Percentiles rank a stretch among this genome's conserved stretches.
These are phyloP conservation scores for Coniochaeta sp. DNA, from an alignment of 2,329 filamentous ascomycete genomes.

Conservation along the genomic window DNA sequence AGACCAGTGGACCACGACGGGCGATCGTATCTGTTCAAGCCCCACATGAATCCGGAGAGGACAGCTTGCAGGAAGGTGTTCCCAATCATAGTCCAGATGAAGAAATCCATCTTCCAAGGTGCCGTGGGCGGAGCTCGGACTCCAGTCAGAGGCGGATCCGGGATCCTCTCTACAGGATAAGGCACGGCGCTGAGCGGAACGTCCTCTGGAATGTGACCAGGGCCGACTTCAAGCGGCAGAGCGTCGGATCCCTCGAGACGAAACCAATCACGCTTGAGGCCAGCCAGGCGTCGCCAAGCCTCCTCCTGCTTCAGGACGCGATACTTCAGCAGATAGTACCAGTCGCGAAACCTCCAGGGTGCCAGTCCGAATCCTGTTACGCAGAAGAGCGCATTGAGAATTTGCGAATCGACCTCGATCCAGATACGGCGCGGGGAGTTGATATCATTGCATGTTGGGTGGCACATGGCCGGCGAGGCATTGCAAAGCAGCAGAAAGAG, in stretches of 20 bases:
- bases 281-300: constrained; percentile 62
- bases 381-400: constrained; percentile 79
- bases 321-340: constrained; percentile 65
- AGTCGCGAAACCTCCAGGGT: constrained; percentile 77
- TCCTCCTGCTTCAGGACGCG: constrained; percentile 43
- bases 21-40: constrained; percentile 62
- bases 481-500: constrained; percentile 78
- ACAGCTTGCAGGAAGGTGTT: constrained; percentile 74
- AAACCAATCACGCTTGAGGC: constrained; percentile 70
- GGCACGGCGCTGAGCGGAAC: constrained; percentile 46
- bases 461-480: constrained; percentile 66
- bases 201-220: constrained; percentile 35
- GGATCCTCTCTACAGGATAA: constrained; percentile 54
- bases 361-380: constrained; percentile 79
- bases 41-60: constrained; percentile 79
- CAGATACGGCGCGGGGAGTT: constrained; percentile 72
- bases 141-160: constrained; percentile 64
- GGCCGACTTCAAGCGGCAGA: constrained; percentile 45
- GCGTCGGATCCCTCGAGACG: constrained; percentile 59
- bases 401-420: constrained; percentile 80
- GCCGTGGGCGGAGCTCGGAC: constrained; percentile 58
- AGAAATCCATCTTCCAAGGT: constrained; percentile 71
- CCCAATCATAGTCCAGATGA: constrained; percentile 70
- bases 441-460: constrained; percentile 61
- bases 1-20: constrained; percentile 74